Conservation (phyloP, 352 stramenopile species). For the Phytophthora cactorum region DNA sequence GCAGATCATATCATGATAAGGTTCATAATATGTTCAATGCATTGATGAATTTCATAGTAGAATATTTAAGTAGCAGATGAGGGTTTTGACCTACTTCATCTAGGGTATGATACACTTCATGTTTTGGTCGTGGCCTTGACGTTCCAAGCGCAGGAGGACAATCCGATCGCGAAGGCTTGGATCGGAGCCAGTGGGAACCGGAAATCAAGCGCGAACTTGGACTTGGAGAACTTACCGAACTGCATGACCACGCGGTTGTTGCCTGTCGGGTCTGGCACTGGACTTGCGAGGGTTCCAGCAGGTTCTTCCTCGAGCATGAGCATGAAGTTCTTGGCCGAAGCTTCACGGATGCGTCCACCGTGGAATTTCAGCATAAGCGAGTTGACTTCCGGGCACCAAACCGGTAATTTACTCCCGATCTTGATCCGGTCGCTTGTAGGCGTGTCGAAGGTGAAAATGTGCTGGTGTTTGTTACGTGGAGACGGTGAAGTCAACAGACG, state of each 20-base stretch:
- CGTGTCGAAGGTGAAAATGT: conserved; percentile 79
- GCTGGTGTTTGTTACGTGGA: conserved; percentile 64
- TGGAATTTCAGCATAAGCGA: conserved; percentile 92
- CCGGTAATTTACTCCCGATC: conserved; percentile 84
- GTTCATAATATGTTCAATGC: too few species aligned
- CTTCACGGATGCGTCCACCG: conserved; percentile 82
- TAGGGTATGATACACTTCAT: conserved; percentile 24
- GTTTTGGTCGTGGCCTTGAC: conserved; percentile 42
- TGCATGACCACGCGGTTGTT: conserved; percentile 81
- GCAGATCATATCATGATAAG: too few species aligned
- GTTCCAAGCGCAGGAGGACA: conserved; percentile 88
- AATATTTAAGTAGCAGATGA: not conserved
- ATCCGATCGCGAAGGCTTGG: conserved; percentile 86
- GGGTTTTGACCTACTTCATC: not conserved
- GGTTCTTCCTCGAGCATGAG: conserved; percentile 81
- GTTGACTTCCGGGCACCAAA: conserved; percentile 89
- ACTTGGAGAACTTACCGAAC: conserved; percentile 90
- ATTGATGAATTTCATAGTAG: too few species aligned
- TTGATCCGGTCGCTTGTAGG: conserved; percentile 77
- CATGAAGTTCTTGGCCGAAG: conserved; percentile 92
- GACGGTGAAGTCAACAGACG: conserved; percentile 79
- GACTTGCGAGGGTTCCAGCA: conserved; percentile 17
- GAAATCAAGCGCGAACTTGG: conserved; percentile 90
- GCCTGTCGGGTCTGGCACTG: conserved; percentile 41
- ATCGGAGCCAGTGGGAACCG: conserved; percentile 84